Percentiles rank a stretch among this genome's conserved stretches.
Evolutionary conservation across 140 eudicot species (phyloP).

Genomic region (Ambrosia hybrid): DNA sequence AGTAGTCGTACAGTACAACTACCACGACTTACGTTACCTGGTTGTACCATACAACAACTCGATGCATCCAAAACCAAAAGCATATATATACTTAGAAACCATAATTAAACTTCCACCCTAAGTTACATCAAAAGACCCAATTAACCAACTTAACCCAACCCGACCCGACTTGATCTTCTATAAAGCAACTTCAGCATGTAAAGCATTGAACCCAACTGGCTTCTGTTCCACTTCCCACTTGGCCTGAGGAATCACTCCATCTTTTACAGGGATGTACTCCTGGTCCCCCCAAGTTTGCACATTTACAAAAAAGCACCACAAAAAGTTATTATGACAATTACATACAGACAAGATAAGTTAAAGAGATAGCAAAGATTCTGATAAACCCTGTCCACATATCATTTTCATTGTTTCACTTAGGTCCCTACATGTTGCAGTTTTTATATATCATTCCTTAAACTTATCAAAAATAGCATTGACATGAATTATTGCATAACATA

Average conservation of each 20-base stretch:
- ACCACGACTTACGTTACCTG: constrained; percentile 30
- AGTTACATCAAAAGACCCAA: not conserved
- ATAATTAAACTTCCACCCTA: constrained; percentile 13
- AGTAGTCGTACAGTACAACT: constrained; percentile 40
- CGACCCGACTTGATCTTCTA: constrained; percentile 15
- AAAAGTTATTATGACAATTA: constrained; percentile 25
- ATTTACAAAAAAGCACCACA: constrained; percentile 23
- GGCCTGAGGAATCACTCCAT: constrained; percentile 54
- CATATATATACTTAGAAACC: constrained; percentile 10
- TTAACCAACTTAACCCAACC: not conserved
- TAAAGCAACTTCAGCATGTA: constrained; percentile 50
- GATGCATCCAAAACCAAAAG: constrained; percentile 20
- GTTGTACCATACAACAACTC: constrained; percentile 39
- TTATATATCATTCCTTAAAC: constrained; percentile 3
- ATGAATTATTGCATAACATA: too few relatives aligned
- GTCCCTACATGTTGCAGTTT: constrained; percentile 2
- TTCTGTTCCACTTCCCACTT: constrained; percentile 67
- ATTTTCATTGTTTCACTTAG: not conserved
- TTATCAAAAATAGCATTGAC: not conserved
- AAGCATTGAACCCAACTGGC: constrained; percentile 53
- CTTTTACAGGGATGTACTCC: constrained; percentile 72
- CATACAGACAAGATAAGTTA: constrained; percentile 13
- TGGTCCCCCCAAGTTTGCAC: constrained; percentile 34
- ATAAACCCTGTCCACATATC: constrained; percentile 28
- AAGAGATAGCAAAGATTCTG: constrained; percentile 23